Percentiles rank a stretch among this genome's conserved stretches.
These are phyloP conservation scores for Aristolochia californica DNA, from an alignment of 164 flowering plant genomes.

Conservation along the genomic window DNA sequence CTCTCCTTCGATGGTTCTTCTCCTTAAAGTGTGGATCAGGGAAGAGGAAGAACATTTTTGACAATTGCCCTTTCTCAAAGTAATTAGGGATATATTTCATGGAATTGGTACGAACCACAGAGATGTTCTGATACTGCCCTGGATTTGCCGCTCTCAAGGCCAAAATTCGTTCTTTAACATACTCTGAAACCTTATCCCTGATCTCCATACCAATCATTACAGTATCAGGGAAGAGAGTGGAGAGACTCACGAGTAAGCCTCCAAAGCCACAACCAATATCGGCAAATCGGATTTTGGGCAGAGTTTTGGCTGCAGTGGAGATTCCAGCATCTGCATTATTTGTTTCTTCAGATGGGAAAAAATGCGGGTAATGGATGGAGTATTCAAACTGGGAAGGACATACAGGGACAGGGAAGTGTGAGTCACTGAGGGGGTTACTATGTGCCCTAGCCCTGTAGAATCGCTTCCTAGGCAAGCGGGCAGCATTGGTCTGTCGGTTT, in stretches of 20 bases:
- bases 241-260: slow-evolving; percentile 67
- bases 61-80: slow-evolving; percentile 70
- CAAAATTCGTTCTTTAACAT: slow-evolving; percentile 73
- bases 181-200: slow-evolving; percentile 85
- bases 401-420: slow-evolving; percentile 83
- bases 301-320: background rate
- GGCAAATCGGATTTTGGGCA: slow-evolving; percentile 51
- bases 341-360: slow-evolving; percentile 24
- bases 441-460: slow-evolving; percentile 93
- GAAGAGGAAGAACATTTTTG: slow-evolving; percentile 88
- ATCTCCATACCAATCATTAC: slow-evolving; percentile 98
- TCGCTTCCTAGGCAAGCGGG: slow-evolving; percentile 80
- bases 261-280: slow-evolving; percentile 97
- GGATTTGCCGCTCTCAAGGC: slow-evolving; percentile 58
- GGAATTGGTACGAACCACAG: slow-evolving; percentile 85
- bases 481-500: slow-evolving; percentile 25
- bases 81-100: slow-evolving; percentile 93
- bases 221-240: slow-evolving; percentile 68
- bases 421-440: slow-evolving; percentile 90
- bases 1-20: slow-evolving; percentile 86
- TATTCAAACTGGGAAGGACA: slow-evolving; percentile 58
- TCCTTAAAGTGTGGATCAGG: slow-evolving; percentile 98
- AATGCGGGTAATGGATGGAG: slow-evolving; percentile 56
- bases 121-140: slow-evolving; percentile 67
- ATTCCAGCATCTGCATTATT: background rate